Percentiles rank a stretch among this genome's conserved stretches.
Conservation (phyloP, 2,329 filamentous ascomycete genomes). For the Onygena corvina region DNA sequence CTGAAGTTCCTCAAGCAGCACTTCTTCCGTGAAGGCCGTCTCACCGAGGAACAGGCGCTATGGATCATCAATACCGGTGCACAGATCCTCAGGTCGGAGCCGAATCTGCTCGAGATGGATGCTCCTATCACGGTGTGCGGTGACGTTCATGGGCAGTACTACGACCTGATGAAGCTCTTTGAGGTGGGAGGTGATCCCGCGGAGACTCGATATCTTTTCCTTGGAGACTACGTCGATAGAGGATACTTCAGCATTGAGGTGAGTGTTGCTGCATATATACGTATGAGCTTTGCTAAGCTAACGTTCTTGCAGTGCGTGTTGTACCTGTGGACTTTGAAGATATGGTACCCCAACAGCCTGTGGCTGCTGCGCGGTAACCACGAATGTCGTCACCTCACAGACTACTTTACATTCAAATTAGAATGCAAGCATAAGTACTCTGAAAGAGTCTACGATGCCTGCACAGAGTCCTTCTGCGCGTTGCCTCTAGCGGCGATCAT, state of each 20-base stretch:
- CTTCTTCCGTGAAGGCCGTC: slow-evolving; percentile 90
- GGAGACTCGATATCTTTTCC: slow-evolving; percentile 91
- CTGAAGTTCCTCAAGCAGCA: slow-evolving; percentile 94
- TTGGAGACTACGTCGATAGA: slow-evolving; percentile 95
- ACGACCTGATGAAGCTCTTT: slow-evolving; percentile 98
- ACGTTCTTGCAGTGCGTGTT: slow-evolving; percentile 58
- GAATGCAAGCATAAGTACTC: slow-evolving; percentile 99
- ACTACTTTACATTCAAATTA: slow-evolving; percentile 99
- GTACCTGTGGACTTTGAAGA: slow-evolving; percentile 96
- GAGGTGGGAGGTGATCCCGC: slow-evolving; percentile 94
- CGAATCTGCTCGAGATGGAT: slow-evolving; percentile 97
- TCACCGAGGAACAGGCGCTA: slow-evolving; percentile 93
- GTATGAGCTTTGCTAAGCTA: slow-evolving; percentile 23
- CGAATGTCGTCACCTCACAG: slow-evolving; percentile 95
- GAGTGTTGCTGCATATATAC: slow-evolving; percentile 15
- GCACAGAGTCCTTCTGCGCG: slow-evolving; percentile 95
- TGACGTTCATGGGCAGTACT: slow-evolving; percentile 97
- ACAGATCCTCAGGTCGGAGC: slow-evolving; percentile 76
- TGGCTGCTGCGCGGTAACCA: slow-evolving; percentile 97
- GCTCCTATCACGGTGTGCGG: slow-evolving; percentile 97
- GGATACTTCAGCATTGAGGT: slow-evolving; percentile 98
- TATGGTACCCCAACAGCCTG: slow-evolving; percentile 94
- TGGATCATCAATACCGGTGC: slow-evolving; percentile 87
- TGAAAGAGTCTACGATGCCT: slow-evolving; percentile 88
- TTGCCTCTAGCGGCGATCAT: slow-evolving; percentile 90